Percentiles rank a stretch among this genome's conserved stretches.
Evolutionary conservation across 805 yeast genomes (phyloP).

Genomic region (Maudiozyma barnettii): DNA sequence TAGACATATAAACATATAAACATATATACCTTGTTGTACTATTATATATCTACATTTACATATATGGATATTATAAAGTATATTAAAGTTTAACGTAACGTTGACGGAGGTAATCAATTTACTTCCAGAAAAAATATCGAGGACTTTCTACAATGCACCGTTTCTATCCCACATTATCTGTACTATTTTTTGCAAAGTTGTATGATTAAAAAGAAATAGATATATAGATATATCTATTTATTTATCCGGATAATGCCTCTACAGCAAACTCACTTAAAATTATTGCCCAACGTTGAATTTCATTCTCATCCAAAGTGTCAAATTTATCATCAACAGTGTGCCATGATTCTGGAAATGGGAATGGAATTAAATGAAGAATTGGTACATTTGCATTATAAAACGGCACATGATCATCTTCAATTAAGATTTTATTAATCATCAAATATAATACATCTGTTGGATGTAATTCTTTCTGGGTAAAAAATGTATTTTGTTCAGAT

Average conservation of each 20-base stretch:
- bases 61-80: too few species aligned
- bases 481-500: neutral
- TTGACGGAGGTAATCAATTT: too few species aligned
- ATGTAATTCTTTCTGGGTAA: constrained; percentile 5
- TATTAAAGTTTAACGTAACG: too few species aligned
- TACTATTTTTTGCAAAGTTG: too few species aligned
- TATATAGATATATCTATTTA: too few species aligned
- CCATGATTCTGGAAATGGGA: constrained; percentile 43
- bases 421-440: constrained; percentile 6
- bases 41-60: too few species aligned
- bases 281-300: constrained; percentile 39
- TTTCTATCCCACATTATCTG: too few species aligned
- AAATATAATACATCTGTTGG: constrained; percentile 9
- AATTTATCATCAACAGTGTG: constrained; percentile 43
- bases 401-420: constrained; percentile 48
- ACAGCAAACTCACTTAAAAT: constrained; percentile 34
- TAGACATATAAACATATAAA: too few species aligned
- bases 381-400: constrained; percentile 39
- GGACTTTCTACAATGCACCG: too few species aligned
- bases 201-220: too few species aligned
- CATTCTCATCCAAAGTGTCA: constrained; percentile 30
- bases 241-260: neutral
- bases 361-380: constrained; percentile 45
- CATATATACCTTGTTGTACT: too few species aligned
- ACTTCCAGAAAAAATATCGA: too few species aligned